phyloP scores from a whole-genome alignment of 2,329 filamentous ascomycete species.

The Eutypella sp. region DNA sequence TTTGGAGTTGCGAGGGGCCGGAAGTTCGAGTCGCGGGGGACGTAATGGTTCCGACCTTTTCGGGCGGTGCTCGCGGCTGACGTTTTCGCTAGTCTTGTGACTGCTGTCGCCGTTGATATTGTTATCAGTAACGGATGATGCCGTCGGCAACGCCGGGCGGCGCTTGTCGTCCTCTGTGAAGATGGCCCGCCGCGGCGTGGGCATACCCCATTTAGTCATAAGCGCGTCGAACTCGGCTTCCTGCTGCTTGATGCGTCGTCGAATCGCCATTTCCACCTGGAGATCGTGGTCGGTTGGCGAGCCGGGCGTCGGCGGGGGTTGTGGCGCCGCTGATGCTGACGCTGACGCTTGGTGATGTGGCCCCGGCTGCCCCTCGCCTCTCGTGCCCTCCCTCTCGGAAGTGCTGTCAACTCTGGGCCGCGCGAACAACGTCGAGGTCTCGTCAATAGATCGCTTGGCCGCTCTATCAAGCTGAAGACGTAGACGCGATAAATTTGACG shows the following conservation, averaged over 20 bases:
- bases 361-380: too few species aligned
- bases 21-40: neutral
- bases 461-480: neutral
- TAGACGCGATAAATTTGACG: neutral
- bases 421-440: neutral
- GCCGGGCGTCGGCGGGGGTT: neutral
- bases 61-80: too few species aligned
- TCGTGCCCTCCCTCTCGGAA: too few species aligned
- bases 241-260: conserved; percentile 5
- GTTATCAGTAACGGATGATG: neutral
- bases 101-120: neutral
- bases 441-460: neutral
- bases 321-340: neutral
- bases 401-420: too few species aligned
- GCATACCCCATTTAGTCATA: neutral
- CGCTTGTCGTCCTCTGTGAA: too few species aligned
- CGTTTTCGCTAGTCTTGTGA: neutral
- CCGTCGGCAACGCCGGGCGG: neutral
- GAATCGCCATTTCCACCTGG: conserved; percentile 3
- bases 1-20: too few species aligned
- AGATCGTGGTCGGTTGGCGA: conserved; percentile 2
- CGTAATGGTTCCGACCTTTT: too few species aligned
- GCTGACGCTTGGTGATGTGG: neutral
- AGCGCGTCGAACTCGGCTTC: conserved; percentile 2
- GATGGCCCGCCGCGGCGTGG: neutral